Evolutionary conservation across 2,329 filamentous ascomycete genomes (phyloP).

Genomic region (Canariomyces notabilis): DNA sequence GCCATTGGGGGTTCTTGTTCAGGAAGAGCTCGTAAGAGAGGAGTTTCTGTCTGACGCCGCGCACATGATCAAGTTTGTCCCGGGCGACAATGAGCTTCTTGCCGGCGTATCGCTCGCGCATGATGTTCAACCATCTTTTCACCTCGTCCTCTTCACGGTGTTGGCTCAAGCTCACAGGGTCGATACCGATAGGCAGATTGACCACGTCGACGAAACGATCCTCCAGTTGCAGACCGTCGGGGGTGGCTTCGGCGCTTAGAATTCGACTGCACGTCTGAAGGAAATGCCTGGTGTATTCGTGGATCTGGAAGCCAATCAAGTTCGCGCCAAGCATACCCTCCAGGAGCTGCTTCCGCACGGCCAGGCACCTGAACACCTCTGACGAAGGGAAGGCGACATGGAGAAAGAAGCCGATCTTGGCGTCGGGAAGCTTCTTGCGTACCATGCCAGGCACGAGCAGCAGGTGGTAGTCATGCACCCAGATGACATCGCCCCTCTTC

Average conservation of each 20-base stretch:
- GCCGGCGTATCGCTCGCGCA: slow-evolving; percentile 77
- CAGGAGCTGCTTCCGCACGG: slow-evolving; percentile 78
- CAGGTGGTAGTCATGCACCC: slow-evolving; percentile 94
- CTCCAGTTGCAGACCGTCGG: slow-evolving; percentile 82
- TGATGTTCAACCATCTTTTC: slow-evolving; percentile 69
- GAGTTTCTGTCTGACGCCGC: slow-evolving; percentile 89
- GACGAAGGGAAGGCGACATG: slow-evolving; percentile 95
- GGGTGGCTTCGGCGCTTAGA: slow-evolving; percentile 82
- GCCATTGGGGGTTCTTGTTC: slow-evolving; percentile 88
- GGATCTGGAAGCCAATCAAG: slow-evolving; percentile 86
- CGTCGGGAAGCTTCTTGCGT: slow-evolving; percentile 82
- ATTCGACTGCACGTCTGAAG: slow-evolving; percentile 91
- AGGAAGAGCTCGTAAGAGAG: slow-evolving; percentile 89
- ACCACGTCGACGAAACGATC: slow-evolving; percentile 89
- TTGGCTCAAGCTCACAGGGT: slow-evolving; percentile 67
- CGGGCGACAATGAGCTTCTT: slow-evolving; percentile 89
- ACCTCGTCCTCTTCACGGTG: slow-evolving; percentile 71
- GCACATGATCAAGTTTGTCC: slow-evolving; percentile 89
- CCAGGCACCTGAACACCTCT: slow-evolving; percentile 89
- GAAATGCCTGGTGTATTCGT: slow-evolving; percentile 91
- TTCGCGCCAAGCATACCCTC: slow-evolving; percentile 93
- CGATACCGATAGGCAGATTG: slow-evolving; percentile 83
- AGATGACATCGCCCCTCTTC: slow-evolving; percentile 88
- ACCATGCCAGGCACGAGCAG: slow-evolving; percentile 85
- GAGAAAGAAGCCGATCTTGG: slow-evolving; percentile 92